Evolutionary conservation across 768 basidiomycete genomes (phyloP).

Genomic region (Boletus vermiculosoides): DNA sequence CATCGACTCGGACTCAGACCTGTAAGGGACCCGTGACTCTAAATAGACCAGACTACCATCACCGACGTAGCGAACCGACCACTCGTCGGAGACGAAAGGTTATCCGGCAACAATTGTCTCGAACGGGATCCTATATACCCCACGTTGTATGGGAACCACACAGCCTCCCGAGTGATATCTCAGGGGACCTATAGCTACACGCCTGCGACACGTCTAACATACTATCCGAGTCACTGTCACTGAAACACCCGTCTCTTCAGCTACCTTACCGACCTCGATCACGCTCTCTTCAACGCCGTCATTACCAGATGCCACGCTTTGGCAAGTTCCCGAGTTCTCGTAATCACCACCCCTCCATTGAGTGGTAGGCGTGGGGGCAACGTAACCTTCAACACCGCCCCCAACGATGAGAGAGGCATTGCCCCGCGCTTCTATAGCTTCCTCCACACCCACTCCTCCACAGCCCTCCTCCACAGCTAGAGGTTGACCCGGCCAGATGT

Average conservation of each 20-base stretch:
- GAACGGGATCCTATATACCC: background rate
- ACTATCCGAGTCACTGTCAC: background rate
- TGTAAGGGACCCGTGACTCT: too few relatives aligned
- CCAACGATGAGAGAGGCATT: background rate
- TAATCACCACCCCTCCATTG: slow-evolving; percentile 9
- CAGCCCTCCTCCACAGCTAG: slow-evolving; percentile 13
- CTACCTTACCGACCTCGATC: background rate
- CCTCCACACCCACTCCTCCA: background rate
- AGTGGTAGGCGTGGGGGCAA: background rate
- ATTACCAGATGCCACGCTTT: background rate
- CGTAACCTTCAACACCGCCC: slow-evolving; percentile 13
- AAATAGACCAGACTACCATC: too few relatives aligned
- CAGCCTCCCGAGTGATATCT: background rate
- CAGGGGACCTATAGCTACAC: background rate
- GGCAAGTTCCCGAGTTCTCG: slow-evolving; percentile 9
- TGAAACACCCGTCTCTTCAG: background rate
- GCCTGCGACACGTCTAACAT: background rate
- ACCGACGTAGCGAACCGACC: too few relatives aligned
- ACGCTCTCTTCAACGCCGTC: background rate
- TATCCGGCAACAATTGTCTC: background rate
- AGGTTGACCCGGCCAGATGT: slow-evolving; percentile 12
- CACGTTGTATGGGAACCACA: background rate
- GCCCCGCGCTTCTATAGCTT: background rate
- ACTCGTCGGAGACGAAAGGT: background rate
- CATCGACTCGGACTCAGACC: background rate